Percentiles rank a stretch among this genome's conserved stretches.
Conservation (phyloP, 2,329 filamentous ascomycete genomes). For the Hypoxylon sp. region DNA sequence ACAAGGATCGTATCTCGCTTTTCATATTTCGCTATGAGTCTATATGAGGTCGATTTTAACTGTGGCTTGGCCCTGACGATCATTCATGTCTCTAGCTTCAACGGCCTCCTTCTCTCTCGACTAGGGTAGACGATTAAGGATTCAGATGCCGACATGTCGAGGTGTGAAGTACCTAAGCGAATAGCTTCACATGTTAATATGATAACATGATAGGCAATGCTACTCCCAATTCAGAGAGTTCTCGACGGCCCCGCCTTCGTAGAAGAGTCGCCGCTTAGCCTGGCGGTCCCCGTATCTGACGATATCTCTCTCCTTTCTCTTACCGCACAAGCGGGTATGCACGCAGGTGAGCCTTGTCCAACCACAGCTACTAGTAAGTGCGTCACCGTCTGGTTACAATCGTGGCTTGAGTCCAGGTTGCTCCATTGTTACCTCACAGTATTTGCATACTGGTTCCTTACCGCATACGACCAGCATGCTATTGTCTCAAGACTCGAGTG, state of each 20-base stretch:
- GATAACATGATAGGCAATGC: slow-evolving; percentile 10
- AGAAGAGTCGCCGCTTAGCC: slow-evolving; percentile 16
- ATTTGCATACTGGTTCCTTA: slow-evolving; percentile 19
- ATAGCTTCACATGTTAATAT: slow-evolving; percentile 16
- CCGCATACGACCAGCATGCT: slow-evolving; percentile 23
- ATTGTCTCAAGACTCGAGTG: slow-evolving; percentile 20
- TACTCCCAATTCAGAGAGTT: slow-evolving; percentile 10
- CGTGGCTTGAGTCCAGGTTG: slow-evolving; percentile 43
- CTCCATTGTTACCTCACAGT: slow-evolving; percentile 39
- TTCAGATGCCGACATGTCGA: slow-evolving; percentile 28
- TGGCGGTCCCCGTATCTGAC: slow-evolving; percentile 25
- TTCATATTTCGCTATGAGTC: slow-evolving; percentile 26
- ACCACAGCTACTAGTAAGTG: slow-evolving; percentile 24
- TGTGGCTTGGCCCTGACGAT: slow-evolving; percentile 37
- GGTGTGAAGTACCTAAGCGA: slow-evolving; percentile 8
- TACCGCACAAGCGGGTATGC: slow-evolving; percentile 25
- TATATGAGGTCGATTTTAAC: slow-evolving; percentile 25
- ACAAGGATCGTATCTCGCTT: slow-evolving; percentile 36
- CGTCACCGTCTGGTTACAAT: slow-evolving; percentile 36
- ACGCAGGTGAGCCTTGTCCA: slow-evolving; percentile 33
- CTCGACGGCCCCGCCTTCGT: slow-evolving; percentile 8
- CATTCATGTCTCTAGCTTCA: slow-evolving; percentile 28
- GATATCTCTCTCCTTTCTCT: slow-evolving; percentile 17
- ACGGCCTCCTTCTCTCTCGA: slow-evolving; percentile 28
- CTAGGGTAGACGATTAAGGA: slow-evolving; percentile 26